Evolutionary conservation across 2,329 filamentous ascomycete genomes (phyloP).

Genomic region (Fusarium sp.): DNA sequence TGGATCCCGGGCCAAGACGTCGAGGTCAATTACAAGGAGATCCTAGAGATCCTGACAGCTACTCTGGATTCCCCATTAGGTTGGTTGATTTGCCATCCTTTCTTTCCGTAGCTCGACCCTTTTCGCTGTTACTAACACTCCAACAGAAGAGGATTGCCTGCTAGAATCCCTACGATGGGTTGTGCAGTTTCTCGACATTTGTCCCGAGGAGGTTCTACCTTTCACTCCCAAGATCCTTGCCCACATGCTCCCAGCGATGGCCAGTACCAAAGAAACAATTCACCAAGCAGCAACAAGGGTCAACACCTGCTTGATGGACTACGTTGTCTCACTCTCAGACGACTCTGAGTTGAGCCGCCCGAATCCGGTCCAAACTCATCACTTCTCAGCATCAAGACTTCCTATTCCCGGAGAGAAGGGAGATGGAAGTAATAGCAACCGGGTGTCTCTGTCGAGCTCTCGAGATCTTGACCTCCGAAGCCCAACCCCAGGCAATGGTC

Average conservation of each 20-base stretch:
- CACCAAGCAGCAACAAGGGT: conserved; percentile 89
- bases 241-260: conserved; percentile 93
- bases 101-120: neutral
- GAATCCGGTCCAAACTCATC: conserved; percentile 42
- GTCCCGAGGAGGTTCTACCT: conserved; percentile 93
- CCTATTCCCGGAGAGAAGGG: conserved; percentile 58
- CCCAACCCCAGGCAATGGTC: conserved; percentile 64
- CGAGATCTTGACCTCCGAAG: conserved; percentile 66
- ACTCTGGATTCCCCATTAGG: conserved; percentile 87
- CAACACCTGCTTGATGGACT: conserved; percentile 91
- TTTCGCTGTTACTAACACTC: conserved; percentile 23
- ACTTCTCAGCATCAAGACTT: conserved; percentile 54
- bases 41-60: conserved; percentile 89
- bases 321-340: conserved; percentile 90
- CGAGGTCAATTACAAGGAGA: conserved; percentile 90
- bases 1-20: conserved; percentile 99
- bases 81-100: conserved; percentile 53
- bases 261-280: conserved; percentile 89
- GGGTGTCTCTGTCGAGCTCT: conserved; percentile 65
- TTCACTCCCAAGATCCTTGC: conserved; percentile 94
- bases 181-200: conserved; percentile 96
- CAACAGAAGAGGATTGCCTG: conserved; percentile 86
- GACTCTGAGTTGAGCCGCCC: conserved; percentile 60
- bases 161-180: conserved; percentile 95
- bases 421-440: conserved; percentile 62